Evolutionary conservation across 495 filamentous ascomycete species (phyloP), one percentile per base, ranked within the genome.

Genomic region (Chaetomium cochliodes): DNA sequence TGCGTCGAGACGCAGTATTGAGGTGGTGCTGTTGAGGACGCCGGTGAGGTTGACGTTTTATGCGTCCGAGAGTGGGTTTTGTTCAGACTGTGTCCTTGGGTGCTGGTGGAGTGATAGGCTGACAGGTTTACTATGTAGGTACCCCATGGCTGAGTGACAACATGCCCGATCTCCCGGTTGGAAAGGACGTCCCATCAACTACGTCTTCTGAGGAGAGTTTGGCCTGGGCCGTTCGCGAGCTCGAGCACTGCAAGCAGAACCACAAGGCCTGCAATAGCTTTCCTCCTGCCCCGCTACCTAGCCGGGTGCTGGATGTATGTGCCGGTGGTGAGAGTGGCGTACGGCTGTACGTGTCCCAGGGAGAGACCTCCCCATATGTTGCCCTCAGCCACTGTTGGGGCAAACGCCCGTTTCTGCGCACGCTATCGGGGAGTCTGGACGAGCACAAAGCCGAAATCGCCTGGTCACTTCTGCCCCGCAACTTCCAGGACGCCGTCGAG

Each of bases 401-500:
- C 25, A 51, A 20, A 0, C 22, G 18, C 5, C 52, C 33, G 1
- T 66, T 66, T 15, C 44, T 23, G 2, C 59, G 64, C 25, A 66
- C 64, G 3, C 51, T 39, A 0, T 23, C 53, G 1, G 51, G 52
- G 15, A 66, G 51, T 0, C 12, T 66, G 13, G 59, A 49, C 23
- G 26, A 53, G 3, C 64, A 63, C 51, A 25, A 15, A 18, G 3
- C 30, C 4, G 61, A 47, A 41, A 63, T 63, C 20, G 4, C 11
- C 4, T 63, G 61, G 61, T 12, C 16, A 2, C 42, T 26, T 11
- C 63, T 69, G 0, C 74, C 71, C 11, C 41, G 28, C 7, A 70
- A 64, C 6, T 74, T 77, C 55, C 58, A 54, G 30, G 70, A 75
- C 41, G 70, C 68, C 12, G 67, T 74, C 16, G 23, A 25, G 0